phyloP scores from a whole-genome alignment of 306 rosid genomes.

The Rosa rugosa region DNA sequence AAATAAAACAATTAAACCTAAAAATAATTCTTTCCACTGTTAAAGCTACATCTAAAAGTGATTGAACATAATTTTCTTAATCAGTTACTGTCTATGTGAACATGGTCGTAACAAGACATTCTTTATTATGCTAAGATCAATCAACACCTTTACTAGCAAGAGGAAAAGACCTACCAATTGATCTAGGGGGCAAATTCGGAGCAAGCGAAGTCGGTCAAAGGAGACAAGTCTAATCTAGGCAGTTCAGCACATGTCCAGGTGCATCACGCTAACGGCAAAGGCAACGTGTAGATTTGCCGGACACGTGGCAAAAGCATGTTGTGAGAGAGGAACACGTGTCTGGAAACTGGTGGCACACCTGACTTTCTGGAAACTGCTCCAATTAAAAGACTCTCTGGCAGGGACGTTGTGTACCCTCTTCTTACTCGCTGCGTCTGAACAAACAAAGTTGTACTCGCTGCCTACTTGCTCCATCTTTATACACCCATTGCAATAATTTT shows the following conservation, averaged over 20 bases:
- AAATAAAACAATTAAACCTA: no score
- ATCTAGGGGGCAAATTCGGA: no score
- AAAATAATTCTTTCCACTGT: no score
- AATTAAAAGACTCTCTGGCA: background rate
- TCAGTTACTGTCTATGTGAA: no score
- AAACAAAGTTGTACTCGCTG: background rate
- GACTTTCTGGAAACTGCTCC: slow-evolving; percentile 6
- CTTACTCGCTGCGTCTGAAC: background rate
- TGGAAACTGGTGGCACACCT: background rate
- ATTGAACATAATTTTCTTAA: no score
- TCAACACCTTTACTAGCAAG: no score
- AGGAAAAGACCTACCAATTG: no score
- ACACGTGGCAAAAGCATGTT: slow-evolving; percentile 23
- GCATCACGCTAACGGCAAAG: background rate
- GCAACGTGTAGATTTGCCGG: slow-evolving; percentile 1
- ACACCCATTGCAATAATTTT: no score
- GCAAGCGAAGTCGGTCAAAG: background rate
- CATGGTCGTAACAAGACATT: no score
- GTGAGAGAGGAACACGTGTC: slow-evolving; percentile 9
- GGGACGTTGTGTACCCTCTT: background rate
- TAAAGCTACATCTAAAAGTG: no score
- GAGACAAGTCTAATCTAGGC: background rate
- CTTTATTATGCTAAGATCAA: no score
- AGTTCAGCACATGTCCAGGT: background rate
- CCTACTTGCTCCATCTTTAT: background rate